Percentiles rank a stretch among this genome's conserved stretches.
Conservation (phyloP, 106 monocot species). For the Allium cepa region DNA sequence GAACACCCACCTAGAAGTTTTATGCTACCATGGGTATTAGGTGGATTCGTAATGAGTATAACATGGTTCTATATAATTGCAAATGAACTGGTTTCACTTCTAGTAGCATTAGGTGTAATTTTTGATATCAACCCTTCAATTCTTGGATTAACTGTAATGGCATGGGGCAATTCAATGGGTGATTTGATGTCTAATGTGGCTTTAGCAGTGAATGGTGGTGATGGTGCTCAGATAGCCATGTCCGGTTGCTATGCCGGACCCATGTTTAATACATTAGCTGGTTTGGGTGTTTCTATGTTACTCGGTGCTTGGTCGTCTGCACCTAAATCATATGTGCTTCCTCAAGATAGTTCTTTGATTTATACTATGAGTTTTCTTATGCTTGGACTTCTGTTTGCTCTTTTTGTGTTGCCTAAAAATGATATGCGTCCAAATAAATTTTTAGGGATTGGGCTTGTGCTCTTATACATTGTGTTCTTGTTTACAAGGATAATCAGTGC, state of each 20-base stretch:
- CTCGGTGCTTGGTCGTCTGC: constrained; percentile 50
- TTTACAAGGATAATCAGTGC: constrained; percentile 40
- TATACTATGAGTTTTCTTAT: constrained; percentile 75
- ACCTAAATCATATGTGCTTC: constrained; percentile 50
- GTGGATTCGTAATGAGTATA: constrained; percentile 93
- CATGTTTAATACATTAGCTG: constrained; percentile 95
- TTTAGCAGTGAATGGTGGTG: constrained; percentile 73
- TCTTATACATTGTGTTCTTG: constrained; percentile 60
- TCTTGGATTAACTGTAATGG: constrained; percentile 86
- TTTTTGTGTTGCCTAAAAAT: constrained; percentile 40
- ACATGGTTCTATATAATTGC: constrained; percentile 90
- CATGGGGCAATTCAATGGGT: constrained; percentile 99
- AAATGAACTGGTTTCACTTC: constrained; percentile 77
- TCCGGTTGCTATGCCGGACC: constrained; percentile 99
- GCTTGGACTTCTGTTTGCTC: constrained; percentile 55
- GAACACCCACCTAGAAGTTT: constrained; percentile 64
- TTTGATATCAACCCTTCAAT: constrained; percentile 81
- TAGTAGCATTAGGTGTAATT: constrained; percentile 73
- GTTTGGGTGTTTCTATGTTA: constrained; percentile 75
- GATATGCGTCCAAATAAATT: constrained; percentile 64
- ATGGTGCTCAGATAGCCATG: constrained; percentile 93
- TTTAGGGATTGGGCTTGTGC: constrained; percentile 61
- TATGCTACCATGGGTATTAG: constrained; percentile 92
- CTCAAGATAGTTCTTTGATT: constrained; percentile 51
- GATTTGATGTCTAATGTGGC: constrained; percentile 91